Percentiles rank a stretch among this genome's conserved stretches.
Evolutionary conservation across 352 stramenopile species (phyloP).

Genomic region (Discostella stelligera): DNA sequence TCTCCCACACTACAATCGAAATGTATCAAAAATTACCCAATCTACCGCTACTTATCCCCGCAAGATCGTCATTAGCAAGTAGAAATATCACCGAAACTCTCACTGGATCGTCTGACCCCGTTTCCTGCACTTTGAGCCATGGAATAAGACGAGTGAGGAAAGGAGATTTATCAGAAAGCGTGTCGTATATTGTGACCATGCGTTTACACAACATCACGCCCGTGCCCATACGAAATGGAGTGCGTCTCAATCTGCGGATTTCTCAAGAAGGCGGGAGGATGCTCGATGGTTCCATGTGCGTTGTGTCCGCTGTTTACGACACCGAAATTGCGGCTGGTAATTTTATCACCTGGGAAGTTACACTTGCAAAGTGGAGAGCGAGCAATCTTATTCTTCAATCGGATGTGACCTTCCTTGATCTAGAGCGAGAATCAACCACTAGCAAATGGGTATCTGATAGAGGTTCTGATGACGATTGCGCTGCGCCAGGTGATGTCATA

Average conservation of each 20-base stretch:
- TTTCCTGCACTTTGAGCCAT: slow-evolving; percentile 51
- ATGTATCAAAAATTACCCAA: slow-evolving; percentile 34
- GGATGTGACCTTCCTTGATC: slow-evolving; percentile 59
- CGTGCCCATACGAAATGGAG: slow-evolving; percentile 65
- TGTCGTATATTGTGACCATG: slow-evolving; percentile 60
- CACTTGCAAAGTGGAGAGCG: slow-evolving; percentile 47
- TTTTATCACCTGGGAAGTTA: slow-evolving; percentile 67
- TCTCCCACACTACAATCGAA: slow-evolving; percentile 44
- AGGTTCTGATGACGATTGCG: slow-evolving; percentile 21
- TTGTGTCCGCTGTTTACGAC: slow-evolving; percentile 50
- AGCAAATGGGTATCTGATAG: slow-evolving; percentile 44
- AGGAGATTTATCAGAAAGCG: slow-evolving; percentile 61
- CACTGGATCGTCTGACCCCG: slow-evolving; percentile 63
- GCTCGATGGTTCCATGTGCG: slow-evolving; percentile 17
- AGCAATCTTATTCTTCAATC: slow-evolving; percentile 46
- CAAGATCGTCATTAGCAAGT: neutral
- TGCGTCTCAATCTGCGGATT: slow-evolving; percentile 57
- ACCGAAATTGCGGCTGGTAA: slow-evolving; percentile 64
- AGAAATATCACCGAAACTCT: slow-evolving; percentile 17
- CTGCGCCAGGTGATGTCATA: slow-evolving; percentile 18
- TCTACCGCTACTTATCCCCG: slow-evolving; percentile 32
- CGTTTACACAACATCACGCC: slow-evolving; percentile 69
- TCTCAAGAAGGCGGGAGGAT: slow-evolving; percentile 28
- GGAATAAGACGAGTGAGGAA: slow-evolving; percentile 44
- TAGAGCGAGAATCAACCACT: slow-evolving; percentile 56